Base-by-base conservation (phyloP, 139 green algal genomes). In the Tetraselmis chui region DNA sequence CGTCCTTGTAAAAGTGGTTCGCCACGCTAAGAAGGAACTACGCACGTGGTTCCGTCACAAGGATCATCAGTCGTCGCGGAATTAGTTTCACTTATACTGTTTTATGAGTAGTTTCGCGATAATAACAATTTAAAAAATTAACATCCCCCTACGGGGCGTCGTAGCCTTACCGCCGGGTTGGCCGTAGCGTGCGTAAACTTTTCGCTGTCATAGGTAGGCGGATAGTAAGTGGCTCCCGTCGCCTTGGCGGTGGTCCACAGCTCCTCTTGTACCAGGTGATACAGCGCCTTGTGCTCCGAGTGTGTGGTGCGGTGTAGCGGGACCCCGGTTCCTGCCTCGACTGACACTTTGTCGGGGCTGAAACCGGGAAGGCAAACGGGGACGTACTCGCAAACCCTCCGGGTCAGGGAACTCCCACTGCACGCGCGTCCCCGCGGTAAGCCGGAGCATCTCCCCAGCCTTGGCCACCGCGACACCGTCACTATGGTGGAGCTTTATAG, bases 141-240 rank as follows among this genome's bases (percentile, higher is more conserved):
- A n/a, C n/a, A n/a, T n/a, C n/a, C n/a, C n/a, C n/a, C n/a, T n/a
- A n/a, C n/a, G n/a, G n/a, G n/a, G n/a, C n/a, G n/a, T n/a, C n/a
- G n/a, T n/a, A n/a, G n/a, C 5, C 45, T 67, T 18, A 67, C 45
- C 45, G 5, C 45, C 11, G 79, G 79, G 79, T 83, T 58, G 11
- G 79, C 79, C n/a, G 79, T 83, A 59, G 79, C 79, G 79, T 83
- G 79, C 58, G 79, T 83, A 59, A 83, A 83, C n/a, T 28, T 28
- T n/a, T 83, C 79, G 2, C 18, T 11, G n/a, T 32, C 59, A 59
- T 83, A 83, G n/a, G 79, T 83, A 27, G 79, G 79, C 29, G 79
- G 79, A 28, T 78, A 83, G n/a, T 83, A 83, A 26, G 22, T 45
- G 58, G n/a, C 79, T 26, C 27, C 79, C 29, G 22, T 27, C 5